phyloP scores from a whole-genome alignment of 2,329 filamentous ascomycete species.

The Pestalotiopsis sp. region DNA sequence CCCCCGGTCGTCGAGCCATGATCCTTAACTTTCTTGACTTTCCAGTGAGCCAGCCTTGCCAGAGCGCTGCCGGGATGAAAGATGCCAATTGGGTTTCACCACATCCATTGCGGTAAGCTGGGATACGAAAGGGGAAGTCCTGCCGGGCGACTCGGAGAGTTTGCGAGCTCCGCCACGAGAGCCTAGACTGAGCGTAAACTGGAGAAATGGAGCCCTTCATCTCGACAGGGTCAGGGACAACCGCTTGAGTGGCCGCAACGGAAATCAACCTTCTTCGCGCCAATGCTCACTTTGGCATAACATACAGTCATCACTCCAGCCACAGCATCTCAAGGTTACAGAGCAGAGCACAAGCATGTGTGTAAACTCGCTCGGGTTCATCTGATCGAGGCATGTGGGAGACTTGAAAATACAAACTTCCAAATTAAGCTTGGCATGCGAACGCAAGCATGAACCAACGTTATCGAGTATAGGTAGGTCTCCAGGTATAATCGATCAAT shows the following conservation, averaged over 20 bases:
- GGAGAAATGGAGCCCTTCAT: slow-evolving; percentile 10
- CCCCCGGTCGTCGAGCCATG: not conserved
- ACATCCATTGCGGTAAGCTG: not conserved
- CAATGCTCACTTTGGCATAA: not conserved
- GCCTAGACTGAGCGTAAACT: slow-evolving; percentile 8
- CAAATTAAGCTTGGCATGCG: not conserved
- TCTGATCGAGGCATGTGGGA: not conserved
- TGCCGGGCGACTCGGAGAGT: slow-evolving; percentile 4
- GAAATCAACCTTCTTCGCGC: not conserved
- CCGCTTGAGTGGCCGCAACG: not conserved
- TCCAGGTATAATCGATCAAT: not conserved
- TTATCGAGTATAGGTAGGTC: not conserved
- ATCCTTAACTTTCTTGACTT: not conserved
- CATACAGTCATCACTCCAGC: not conserved
- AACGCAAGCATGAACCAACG: not conserved
- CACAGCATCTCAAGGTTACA: not conserved
- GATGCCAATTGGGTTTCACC: not conserved
- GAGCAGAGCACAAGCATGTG: not conserved
- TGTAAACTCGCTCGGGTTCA: not conserved
- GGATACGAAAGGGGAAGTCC: slow-evolving; percentile 9
- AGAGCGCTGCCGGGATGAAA: not conserved
- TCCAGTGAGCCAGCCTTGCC: slow-evolving; percentile 3
- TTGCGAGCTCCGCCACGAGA: not conserved
- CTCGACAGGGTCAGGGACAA: not conserved
- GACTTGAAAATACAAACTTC: not conserved